phyloP scores from a whole-genome alignment of 345 rosid genomes.

The Mangifera indica region DNA sequence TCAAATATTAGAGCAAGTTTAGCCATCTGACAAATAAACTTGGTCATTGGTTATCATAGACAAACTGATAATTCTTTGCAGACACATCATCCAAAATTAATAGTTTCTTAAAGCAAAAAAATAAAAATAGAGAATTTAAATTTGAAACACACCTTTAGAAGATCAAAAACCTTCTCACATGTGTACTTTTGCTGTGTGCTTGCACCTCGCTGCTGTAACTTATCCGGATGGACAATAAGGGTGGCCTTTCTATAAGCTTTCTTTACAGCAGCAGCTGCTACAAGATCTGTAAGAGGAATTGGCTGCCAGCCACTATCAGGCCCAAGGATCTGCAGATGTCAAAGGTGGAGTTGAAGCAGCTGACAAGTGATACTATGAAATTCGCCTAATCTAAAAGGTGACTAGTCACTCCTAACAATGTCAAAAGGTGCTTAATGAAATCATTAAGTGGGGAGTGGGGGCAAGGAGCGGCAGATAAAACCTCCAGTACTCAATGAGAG shows the following conservation, averaged over 20 bases:
- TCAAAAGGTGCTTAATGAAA: background rate
- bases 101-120: background rate
- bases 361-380: background rate
- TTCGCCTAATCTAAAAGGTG: background rate
- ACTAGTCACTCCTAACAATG: background rate
- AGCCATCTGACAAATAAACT: too few relatives aligned
- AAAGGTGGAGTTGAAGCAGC: background rate
- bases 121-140: background rate
- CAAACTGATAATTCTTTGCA: background rate
- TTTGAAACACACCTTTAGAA: constrained; percentile 59
- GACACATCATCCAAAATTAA: too few relatives aligned
- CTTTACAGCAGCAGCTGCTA: constrained; percentile 68
- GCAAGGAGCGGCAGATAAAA: too few relatives aligned
- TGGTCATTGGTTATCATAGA: background rate
- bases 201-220: constrained; percentile 96
- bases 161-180: constrained; percentile 95
- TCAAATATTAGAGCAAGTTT: too few relatives aligned
- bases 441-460: background rate
- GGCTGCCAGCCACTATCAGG: constrained; percentile 95
- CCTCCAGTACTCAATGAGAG: too few relatives aligned
- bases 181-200: constrained; percentile 81
- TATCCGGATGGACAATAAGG: constrained; percentile 87
- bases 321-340: constrained; percentile 72
- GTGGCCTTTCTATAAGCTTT: constrained; percentile 93
- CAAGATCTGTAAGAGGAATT: constrained; percentile 71